Evolutionary conservation across 768 basidiomycete genomes (phyloP), one percentile per base, ranked within the genome.

Genomic region (Kwoniella shandongensis): DNA sequence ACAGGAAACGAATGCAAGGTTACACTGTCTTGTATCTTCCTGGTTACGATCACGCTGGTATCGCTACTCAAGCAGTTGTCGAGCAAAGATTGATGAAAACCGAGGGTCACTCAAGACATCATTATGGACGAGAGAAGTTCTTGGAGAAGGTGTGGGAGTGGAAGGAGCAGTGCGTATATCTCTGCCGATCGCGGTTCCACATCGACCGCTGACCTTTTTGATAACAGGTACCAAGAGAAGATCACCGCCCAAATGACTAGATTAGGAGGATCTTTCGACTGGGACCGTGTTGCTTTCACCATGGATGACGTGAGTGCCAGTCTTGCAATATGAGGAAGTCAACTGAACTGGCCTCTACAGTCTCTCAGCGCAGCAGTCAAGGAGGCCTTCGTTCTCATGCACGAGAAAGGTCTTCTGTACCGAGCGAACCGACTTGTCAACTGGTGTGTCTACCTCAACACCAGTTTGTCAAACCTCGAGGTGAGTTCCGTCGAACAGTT

Each of bases 21-120:
- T 89, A 86, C 78, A 90, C 89, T 10, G 87, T 88, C 0, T 80
- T 98, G 0, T 98, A 88, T 70, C 83, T 86, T 1, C 96, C 96
- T 0, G 96, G 96, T 15, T 99, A 93, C 71, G 96, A 99, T 77
- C 96, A 99, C 69, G 96, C 96, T 0, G 93, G 94, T 55, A 98
- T 99, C 59, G 93, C 93, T 0, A 98, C 96, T 0, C 96, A 99
- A 77, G 89, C 89, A 42, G 94, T 99, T 15, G 94, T 98, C 1
- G 96, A 98, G 76, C 91, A 91, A 76, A 83, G 92, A 17, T 71
- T 98, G 30, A 88, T 84, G 80, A 99, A 94, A 78, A 76, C 83
- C 0, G 81, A 86, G 30, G 89, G 90, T 1, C 81, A 86, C 77
- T 89, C 88, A 1, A 80, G 94, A 51, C 92, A 97, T 75, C 91